Evolutionary conservation across 1,284 basidiomycete species (phyloP), one percentile per base, ranked within the genome.

Genomic region (Chiua sp.): DNA sequence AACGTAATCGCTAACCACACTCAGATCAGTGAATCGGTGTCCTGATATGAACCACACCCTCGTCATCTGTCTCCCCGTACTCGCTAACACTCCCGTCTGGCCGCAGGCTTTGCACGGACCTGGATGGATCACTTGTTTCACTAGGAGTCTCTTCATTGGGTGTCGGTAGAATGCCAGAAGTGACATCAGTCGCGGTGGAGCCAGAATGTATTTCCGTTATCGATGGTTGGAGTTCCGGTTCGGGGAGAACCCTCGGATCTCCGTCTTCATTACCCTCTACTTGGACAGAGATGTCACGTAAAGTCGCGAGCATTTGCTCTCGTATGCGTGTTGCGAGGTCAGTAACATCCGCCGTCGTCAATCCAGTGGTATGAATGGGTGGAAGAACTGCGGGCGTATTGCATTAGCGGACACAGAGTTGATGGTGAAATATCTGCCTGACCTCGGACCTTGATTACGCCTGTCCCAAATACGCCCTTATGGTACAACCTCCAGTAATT

Each of bases 401-500:
- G 30, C 44, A 56, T 57, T 50, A 69, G 49, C 47, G 18, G 51
- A 12, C 42, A 11, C 42, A 44, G n/a, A 33, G 35, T 37, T n/a
- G 44, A 55, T 51, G 42, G 53, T 61, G 44, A n/a, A n/a, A n/a
- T 30, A 52, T 51, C 47, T 12, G 39, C 74, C 88, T 67, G 67
- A 96, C 96, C 92, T 83, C 87, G 87, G 64, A 98, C 82, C 71
- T 86, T 92, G 61, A 98, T 80, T 23, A 81, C 83, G 0, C 96
- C 97, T 35, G 80, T 77, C 47, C 91, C 89, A 68, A 98, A 94
- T 18, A 91, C 80, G 51, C 88, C 89, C 67, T 87, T 83, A 62
- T 86, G 87, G 76, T 97, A 98, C 59, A 97, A 69, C 61, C 86
- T 80, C 85, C 92, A 91, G 75, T 98, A 98, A 77, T 98, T 98